Evolutionary conservation across 2,329 filamentous ascomycete genomes (phyloP), one percentile per base, ranked within the genome.

Genomic region (Sordariomycetes sp.): DNA sequence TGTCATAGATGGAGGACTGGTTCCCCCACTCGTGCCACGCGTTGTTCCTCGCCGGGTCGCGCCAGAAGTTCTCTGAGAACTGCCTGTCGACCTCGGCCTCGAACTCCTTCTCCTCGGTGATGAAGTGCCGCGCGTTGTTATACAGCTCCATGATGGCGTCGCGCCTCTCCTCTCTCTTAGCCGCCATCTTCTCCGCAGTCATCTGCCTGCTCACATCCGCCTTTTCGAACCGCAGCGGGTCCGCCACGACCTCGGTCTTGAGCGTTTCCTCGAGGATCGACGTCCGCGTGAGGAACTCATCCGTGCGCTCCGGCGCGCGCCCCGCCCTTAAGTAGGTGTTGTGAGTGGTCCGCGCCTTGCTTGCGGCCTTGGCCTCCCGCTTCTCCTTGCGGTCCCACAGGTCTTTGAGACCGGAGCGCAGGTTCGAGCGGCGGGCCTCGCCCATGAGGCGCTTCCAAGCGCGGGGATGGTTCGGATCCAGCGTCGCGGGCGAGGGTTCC

Each of bases 81-180:
- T 86, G 77, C 61, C 77, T 73, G 24, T 95, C 86, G 58, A 96
- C 85, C 62, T 84, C 80, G 17, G 76, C 75, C 63, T 87, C 80
- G 36, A 99, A 79, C 68, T 95, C 86, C 55, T 78, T 73, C 68
- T 95, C 90, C 25, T 80, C 85, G 20, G 90, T 85, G 67, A 99
- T 96, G 72, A 97, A 99, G 45, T 82, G 76, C 28, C 87, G 81
- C 5, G 94, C 90, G 64, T 90, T 87, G 73, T 94, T 87, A 72
- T 99, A 99, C 13, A 99, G 79, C 59, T 89, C 84, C 71, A 96
- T 89, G 34, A 99, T 73, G 17, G 85, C 80, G 62, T 92, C 82
- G 60, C 81, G 77, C 55, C 87, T 81, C 52, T 36, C 52, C 32
- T 53, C 32, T 66, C 84, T 83, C 56, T 73, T 68, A 10, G 70